Evolutionary conservation across 257 asterid genomes (phyloP).

Genomic region (Lantana camara): DNA sequence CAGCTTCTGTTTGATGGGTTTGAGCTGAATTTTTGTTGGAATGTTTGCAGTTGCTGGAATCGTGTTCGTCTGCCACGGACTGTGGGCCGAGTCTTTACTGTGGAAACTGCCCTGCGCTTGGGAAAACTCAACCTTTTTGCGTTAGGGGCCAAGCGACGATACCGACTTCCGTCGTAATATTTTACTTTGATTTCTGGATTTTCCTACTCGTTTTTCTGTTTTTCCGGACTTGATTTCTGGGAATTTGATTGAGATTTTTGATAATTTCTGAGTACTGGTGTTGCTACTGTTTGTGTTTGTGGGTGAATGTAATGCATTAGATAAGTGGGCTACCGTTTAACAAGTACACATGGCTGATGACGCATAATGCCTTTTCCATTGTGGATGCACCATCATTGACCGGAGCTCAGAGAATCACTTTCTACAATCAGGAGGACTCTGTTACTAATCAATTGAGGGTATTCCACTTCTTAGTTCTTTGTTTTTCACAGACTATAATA

Average conservation of each 20-base stretch:
- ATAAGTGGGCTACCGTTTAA: conserved; percentile 86
- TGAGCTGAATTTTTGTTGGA: conserved; percentile 31
- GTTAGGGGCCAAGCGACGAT: conserved; percentile 80
- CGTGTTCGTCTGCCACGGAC: conserved; percentile 71
- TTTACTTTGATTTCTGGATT: background rate
- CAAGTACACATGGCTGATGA: conserved; percentile 93
- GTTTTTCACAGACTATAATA: background rate
- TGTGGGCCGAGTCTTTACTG: conserved; percentile 86
- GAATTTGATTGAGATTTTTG: background rate
- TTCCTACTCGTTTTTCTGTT: background rate
- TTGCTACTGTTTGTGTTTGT: conserved; percentile 19
- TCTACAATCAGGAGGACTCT: conserved; percentile 91
- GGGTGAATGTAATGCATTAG: conserved; percentile 39
- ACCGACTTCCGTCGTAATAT: conserved; percentile 75
- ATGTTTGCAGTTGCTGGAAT: conserved; percentile 64
- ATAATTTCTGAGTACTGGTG: conserved; percentile 4
- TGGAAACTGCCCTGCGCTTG: conserved; percentile 83
- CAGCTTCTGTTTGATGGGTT: conserved; percentile 8
- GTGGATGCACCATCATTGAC: conserved; percentile 80
- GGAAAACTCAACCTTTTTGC: conserved; percentile 75
- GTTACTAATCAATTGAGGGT: conserved; percentile 92
- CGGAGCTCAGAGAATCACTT: conserved; percentile 82
- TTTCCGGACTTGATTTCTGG: background rate
- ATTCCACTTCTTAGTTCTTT: conserved; percentile 18
- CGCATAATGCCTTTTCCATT: conserved; percentile 92